Conservation (phyloP, 495 filamentous ascomycete species). For the Lineolata rhizophorae region DNA sequence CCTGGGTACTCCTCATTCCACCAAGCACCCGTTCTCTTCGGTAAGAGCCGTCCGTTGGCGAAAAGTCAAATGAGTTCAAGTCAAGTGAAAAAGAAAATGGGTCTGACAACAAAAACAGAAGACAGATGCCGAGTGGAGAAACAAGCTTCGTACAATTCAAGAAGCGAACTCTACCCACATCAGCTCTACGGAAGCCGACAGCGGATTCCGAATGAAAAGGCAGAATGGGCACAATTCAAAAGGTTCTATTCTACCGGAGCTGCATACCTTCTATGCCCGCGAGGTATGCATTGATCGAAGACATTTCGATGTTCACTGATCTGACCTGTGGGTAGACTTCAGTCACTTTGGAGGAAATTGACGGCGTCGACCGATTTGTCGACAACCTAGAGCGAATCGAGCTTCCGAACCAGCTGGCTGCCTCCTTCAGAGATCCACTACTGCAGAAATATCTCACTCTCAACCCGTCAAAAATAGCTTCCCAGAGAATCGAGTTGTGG, state of each 20-base stretch:
- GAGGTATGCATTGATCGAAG: slow-evolving; percentile 23
- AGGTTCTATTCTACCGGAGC: slow-evolving; percentile 34
- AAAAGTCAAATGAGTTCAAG: too few species aligned
- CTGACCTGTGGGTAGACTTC: slow-evolving; percentile 23
- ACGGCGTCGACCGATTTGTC: slow-evolving; percentile 48
- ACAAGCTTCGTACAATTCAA: slow-evolving; percentile 42
- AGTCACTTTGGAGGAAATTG: slow-evolving; percentile 59
- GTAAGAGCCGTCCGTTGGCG: too few species aligned
- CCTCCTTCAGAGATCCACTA: slow-evolving; percentile 50
- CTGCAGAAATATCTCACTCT: slow-evolving; percentile 56
- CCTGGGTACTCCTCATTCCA: slow-evolving; percentile 41
- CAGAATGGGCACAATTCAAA: slow-evolving; percentile 21
- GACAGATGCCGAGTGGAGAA: slow-evolving; percentile 58
- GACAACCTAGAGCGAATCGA: slow-evolving; percentile 60
- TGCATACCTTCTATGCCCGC: slow-evolving; percentile 51
- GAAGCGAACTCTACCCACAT: slow-evolving; percentile 22
- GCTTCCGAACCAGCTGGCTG: slow-evolving; percentile 59
- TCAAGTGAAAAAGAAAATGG: too few species aligned
- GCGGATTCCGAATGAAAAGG: slow-evolving; percentile 30
- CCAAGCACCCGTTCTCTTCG: slow-evolving; percentile 20
- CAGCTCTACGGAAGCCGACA: slow-evolving; percentile 13
- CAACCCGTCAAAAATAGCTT: slow-evolving; percentile 27
- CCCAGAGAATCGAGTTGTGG: slow-evolving; percentile 12
- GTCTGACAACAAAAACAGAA: slow-evolving; percentile 29
- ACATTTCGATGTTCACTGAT: slow-evolving; percentile 1